Conservation (phyloP, 1,284 basidiomycete species). For the Grifola frondosa region DNA sequence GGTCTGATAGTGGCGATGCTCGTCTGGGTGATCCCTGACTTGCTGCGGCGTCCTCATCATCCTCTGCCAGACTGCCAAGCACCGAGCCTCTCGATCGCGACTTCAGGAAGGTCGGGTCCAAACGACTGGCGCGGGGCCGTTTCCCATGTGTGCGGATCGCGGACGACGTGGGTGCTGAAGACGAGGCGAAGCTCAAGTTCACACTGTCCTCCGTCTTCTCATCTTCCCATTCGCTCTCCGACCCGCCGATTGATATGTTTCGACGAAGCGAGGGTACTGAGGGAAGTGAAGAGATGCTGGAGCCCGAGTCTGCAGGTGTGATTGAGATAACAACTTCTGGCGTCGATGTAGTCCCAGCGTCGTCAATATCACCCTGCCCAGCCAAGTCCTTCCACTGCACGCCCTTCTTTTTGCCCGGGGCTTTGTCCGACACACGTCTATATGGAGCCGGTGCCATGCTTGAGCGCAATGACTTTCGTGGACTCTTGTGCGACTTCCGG, state of each 20-base stretch:
- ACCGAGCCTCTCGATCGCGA: conserved; percentile 48
- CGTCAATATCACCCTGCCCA: conserved; percentile 80
- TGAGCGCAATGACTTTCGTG: conserved; percentile 68
- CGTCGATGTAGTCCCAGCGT: conserved; percentile 44
- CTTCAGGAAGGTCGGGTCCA: conserved; percentile 71
- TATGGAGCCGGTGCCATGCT: conserved; percentile 61
- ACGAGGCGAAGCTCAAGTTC: conserved; percentile 44
- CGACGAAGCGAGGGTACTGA: conserved; percentile 25
- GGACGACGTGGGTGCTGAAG: conserved; percentile 32
- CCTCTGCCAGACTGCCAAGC: conserved; percentile 67
- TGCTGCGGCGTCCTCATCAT: conserved; percentile 52
- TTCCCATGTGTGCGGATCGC: conserved; percentile 30
- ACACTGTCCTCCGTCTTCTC: conserved; percentile 77
- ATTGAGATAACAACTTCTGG: conserved; percentile 25
- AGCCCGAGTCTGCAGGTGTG: conserved; percentile 35
- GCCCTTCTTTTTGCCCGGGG: conserved; percentile 67
- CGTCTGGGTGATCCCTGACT: conserved; percentile 35
- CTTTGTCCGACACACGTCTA: conserved; percentile 59
- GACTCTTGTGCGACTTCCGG: conserved; percentile 49
- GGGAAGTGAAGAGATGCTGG: conserved; percentile 20
- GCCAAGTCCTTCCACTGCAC: conserved; percentile 91
- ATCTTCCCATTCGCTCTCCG: conserved; percentile 87
- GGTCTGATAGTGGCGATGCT: conserved; percentile 53
- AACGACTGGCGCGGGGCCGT: conserved; percentile 58
- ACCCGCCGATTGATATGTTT: conserved; percentile 50